Percentiles rank a stretch among this genome's conserved stretches.
These are phyloP conservation scores for Triticum dicoccoides DNA, from an alignment of 176 grass and related monocot species.

Conservation along the genomic window DNA sequence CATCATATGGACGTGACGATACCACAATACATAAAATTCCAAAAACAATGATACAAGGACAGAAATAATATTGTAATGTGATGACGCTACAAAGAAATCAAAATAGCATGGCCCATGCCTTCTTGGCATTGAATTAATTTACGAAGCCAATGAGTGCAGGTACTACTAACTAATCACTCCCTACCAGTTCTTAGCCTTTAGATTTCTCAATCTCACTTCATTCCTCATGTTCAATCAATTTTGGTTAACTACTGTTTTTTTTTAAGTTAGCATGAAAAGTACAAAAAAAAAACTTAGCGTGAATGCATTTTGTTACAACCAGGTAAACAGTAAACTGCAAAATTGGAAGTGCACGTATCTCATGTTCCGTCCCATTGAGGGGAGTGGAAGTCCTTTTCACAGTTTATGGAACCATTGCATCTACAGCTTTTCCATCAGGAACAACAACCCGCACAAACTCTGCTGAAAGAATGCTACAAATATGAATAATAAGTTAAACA, in stretches of 20 bases:
- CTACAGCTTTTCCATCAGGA: conserved; percentile 75
- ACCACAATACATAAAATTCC: background rate
- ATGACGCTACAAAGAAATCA: background rate
- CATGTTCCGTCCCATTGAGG: conserved; percentile 68
- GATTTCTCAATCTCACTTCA: background rate
- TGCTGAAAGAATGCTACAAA: conserved; percentile 99
- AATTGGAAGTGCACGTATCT: conserved; percentile 47
- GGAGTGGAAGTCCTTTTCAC: conserved; percentile 45
- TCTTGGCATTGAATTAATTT: background rate
- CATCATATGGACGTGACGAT: background rate
- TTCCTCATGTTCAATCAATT: background rate
- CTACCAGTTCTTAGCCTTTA: background rate
- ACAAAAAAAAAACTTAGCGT: background rate
- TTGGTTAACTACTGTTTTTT: background rate
- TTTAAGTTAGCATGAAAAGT: background rate
- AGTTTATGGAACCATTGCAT: conserved; percentile 69
- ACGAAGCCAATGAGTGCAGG: background rate
- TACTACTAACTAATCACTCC: background rate
- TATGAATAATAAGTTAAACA: conserved; percentile 76
- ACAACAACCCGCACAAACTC: conserved; percentile 88
- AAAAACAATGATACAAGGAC: background rate
- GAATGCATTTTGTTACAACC: conserved; percentile 16
- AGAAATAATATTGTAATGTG: background rate
- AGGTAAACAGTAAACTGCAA: conserved; percentile 11
- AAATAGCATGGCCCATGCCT: background rate